A percentile compares a stretch with the other conserved stretches of the same genome.
phyloP scores from a whole-genome alignment of 169 alveolate genomes.

The Eimeria falciformis region DNA sequence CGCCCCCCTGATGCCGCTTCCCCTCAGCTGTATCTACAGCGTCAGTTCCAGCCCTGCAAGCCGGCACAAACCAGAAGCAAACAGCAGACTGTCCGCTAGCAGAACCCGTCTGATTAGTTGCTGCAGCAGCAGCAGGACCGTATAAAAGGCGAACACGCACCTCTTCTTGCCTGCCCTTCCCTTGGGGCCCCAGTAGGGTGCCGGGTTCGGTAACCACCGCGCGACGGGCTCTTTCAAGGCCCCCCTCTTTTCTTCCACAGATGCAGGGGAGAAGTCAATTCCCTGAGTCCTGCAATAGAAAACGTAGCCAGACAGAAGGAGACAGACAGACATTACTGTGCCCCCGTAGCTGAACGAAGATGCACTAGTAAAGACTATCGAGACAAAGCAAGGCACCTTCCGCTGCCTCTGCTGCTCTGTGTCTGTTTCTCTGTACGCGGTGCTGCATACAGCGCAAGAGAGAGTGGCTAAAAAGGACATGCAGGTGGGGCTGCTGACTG shows the following conservation, averaged over 20 bases:
- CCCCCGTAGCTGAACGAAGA: not conserved
- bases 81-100: slow-evolving; percentile 48
- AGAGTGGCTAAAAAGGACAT: too few relatives aligned
- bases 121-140: not conserved
- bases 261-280: slow-evolving; percentile 54
- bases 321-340: not conserved
- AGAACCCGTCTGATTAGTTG: slow-evolving; percentile 13
- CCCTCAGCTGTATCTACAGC: not conserved
- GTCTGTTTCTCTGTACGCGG: too few relatives aligned
- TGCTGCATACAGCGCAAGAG: too few relatives aligned
- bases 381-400: not conserved
- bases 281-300: slow-evolving; percentile 65
- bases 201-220: slow-evolving; percentile 88
- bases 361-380: too few relatives aligned
- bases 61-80: not conserved
- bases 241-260: not conserved
- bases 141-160: slow-evolving; percentile 21
- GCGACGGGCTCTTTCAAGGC: slow-evolving; percentile 55
- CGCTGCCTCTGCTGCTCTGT: too few relatives aligned
- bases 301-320: not conserved
- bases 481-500: slow-evolving; percentile 16
- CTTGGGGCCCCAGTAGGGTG: slow-evolving; percentile 91
- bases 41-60: not conserved
- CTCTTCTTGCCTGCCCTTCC: slow-evolving; percentile 55
- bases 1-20: not conserved